Percentiles rank a stretch among this genome's conserved stretches.
phyloP scores from a whole-genome alignment of 148 eudicot genomes.

The Polygonum maritimum region DNA sequence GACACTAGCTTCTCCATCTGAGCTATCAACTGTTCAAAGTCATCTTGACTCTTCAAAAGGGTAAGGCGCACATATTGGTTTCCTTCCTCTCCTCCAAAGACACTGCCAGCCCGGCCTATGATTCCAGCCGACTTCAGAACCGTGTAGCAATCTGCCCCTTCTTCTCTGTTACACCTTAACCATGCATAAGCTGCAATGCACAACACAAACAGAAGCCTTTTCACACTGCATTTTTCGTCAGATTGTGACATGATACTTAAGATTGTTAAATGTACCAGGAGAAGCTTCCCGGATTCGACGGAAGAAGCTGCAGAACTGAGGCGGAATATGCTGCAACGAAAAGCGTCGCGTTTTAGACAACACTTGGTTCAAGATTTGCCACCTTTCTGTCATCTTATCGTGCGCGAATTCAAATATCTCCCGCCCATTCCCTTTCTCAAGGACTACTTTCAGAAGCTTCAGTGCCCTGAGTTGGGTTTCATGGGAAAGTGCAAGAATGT shows the following conservation, averaged over 20 bases:
- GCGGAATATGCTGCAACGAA: slow-evolving; percentile 38
- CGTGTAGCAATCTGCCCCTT: slow-evolving; percentile 26
- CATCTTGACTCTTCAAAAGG: slow-evolving; percentile 38
- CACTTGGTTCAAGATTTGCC: slow-evolving; percentile 26
- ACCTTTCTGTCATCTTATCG: slow-evolving; percentile 37
- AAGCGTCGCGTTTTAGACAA: slow-evolving; percentile 44
- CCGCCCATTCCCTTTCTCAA: slow-evolving; percentile 28
- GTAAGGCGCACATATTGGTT: slow-evolving; percentile 36
- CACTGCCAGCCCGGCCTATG: slow-evolving; percentile 26
- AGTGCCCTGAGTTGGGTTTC: slow-evolving; percentile 61
- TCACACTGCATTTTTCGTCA: neutral
- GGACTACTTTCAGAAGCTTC: slow-evolving; percentile 46
- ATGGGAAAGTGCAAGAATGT: slow-evolving; percentile 37
- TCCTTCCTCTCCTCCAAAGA: slow-evolving; percentile 24
- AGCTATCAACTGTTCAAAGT: slow-evolving; percentile 29
- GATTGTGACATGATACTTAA: no score
- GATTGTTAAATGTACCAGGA: slow-evolving; percentile 33
- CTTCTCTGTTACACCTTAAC: slow-evolving; percentile 48
- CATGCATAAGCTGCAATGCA: slow-evolving; percentile 53
- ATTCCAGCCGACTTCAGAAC: slow-evolving; percentile 33
- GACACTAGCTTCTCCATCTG: slow-evolving; percentile 19
- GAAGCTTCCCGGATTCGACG: slow-evolving; percentile 42
- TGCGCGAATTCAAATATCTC: slow-evolving; percentile 42
- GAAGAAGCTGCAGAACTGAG: slow-evolving; percentile 47
- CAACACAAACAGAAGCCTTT: neutral